Evolutionary conservation across 768 basidiomycete genomes (phyloP), one percentile per base, ranked within the genome.

Genomic region (Termitomyces sp.): DNA sequence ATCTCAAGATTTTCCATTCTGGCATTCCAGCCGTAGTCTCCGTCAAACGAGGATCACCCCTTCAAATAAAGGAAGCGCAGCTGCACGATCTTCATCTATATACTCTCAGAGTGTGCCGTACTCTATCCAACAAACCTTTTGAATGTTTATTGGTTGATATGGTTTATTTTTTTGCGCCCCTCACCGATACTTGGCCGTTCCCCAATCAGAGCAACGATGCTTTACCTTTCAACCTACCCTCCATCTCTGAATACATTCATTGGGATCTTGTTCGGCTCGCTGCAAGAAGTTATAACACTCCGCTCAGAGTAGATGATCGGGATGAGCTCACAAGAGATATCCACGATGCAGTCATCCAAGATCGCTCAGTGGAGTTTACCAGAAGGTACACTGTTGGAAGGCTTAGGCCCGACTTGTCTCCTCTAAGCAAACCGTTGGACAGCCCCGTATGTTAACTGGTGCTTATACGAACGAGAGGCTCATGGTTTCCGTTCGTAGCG

Each of bases 341-440:
- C 18, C 63, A 76, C 47, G 88, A 91, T 61, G 80, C 83, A 23
- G 72, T 94, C 20, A 72, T 94, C 32, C 88, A 91, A 67, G 91
- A 93, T 61, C 76, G 89, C 54, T 76, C 75, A 70, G 80, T 82
- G n/a, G 89, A 89, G 64, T 89, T 86, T 62, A 90, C 89, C 2
- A 74, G 85, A 56, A 77, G 89, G 42, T 91, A 86, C 64, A 78
- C 77, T 61, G 79, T 79, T 18, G 64, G 81, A 25, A 70, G 66
- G 40, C 66, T 91, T 31, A 74, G 90, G 48, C 70, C 62, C 20
- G 92, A 94, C 66, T 64, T 94, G 61, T 85, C 78, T 15, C 91
- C 92, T 27, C 66, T 87, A 56, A 88, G 86, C 68, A 85, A 84
- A 63, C 85, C 86, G 9, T 70, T 67, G 22, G 86, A 86, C 63